A percentile compares a stretch with the other conserved stretches of the same genome.
Conservation (phyloP, 805 yeast species). For the Cyberlindnera misumaiensis region DNA sequence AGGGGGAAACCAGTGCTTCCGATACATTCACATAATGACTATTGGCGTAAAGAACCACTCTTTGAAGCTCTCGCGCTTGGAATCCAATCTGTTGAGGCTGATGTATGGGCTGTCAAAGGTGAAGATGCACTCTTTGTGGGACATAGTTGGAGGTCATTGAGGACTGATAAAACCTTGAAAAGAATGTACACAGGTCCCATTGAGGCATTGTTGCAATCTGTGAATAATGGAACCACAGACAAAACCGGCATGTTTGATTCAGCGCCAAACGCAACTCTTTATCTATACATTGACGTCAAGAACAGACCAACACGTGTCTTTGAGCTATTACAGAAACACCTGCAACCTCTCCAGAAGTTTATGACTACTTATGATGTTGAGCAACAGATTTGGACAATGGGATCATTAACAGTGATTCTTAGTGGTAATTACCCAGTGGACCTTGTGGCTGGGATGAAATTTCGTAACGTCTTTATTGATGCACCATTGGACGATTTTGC, state of each 20-base stretch:
- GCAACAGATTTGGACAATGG: slow-evolving; percentile 29
- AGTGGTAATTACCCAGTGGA: slow-evolving; percentile 60
- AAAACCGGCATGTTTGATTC: slow-evolving; percentile 21
- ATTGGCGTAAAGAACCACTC: slow-evolving; percentile 53
- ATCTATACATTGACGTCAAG: slow-evolving; percentile 59
- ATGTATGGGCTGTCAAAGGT: slow-evolving; percentile 41
- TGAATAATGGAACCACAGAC: slow-evolving; percentile 26
- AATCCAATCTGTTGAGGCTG: slow-evolving; percentile 57
- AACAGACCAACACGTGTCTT: slow-evolving; percentile 42
- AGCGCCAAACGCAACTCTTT: slow-evolving; percentile 44
- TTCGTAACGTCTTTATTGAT: slow-evolving; percentile 26
- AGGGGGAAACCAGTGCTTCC: slow-evolving; percentile 18
- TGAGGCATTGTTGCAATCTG: slow-evolving; percentile 34
- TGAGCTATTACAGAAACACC: slow-evolving; percentile 34
- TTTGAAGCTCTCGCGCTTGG: slow-evolving; percentile 50
- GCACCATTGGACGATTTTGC: slow-evolving; percentile 33
- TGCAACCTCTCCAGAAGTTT: slow-evolving; percentile 43
- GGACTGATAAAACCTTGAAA: slow-evolving; percentile 37
- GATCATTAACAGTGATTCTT: slow-evolving; percentile 56
- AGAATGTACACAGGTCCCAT: slow-evolving; percentile 49
- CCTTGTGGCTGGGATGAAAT: slow-evolving; percentile 17
- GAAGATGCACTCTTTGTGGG: slow-evolving; percentile 48
- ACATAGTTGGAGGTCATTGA: slow-evolving; percentile 45
- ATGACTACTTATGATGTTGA: slow-evolving; percentile 41
- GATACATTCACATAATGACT: slow-evolving; percentile 66